Conservation (phyloP, 2,329 filamentous ascomycete genomes). For the Talaromyces sp. region DNA sequence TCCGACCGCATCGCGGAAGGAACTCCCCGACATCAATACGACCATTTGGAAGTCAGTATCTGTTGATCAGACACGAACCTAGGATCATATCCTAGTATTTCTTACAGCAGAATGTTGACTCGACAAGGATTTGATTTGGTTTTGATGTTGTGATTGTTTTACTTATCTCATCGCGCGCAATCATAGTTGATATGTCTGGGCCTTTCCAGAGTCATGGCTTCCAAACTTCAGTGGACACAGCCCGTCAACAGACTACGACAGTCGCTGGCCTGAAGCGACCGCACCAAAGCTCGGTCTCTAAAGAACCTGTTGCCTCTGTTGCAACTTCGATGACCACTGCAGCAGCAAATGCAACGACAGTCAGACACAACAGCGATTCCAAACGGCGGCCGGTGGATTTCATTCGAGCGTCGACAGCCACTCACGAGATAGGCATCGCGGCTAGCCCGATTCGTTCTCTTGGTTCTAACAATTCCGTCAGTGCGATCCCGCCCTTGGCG, state of each 20-base stretch:
- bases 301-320: not conserved
- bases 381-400: slow-evolving; percentile 24
- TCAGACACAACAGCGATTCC: not conserved
- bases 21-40: not conserved
- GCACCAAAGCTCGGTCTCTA: slow-evolving; percentile 7
- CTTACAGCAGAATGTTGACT: not conserved
- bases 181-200: not conserved
- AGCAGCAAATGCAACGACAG: not conserved
- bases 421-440: slow-evolving; percentile 36
- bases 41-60: not conserved
- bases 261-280: slow-evolving; percentile 50
- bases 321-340: not conserved
- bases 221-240: slow-evolving; percentile 45
- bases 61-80: not conserved
- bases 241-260: slow-evolving; percentile 33
- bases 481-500: slow-evolving; percentile 5
- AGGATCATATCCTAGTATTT: not conserved
- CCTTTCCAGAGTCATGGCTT: slow-evolving; percentile 51
- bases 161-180: not conserved
- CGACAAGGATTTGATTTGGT: not conserved
- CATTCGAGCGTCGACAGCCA: slow-evolving; percentile 27
- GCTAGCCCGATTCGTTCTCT: slow-evolving; percentile 32
- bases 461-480: not conserved
- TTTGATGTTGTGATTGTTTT: not conserved
- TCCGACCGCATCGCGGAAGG: not conserved